Conservation (phyloP, 2,329 filamentous ascomycete species). For the Colletotrichum sp. region DNA sequence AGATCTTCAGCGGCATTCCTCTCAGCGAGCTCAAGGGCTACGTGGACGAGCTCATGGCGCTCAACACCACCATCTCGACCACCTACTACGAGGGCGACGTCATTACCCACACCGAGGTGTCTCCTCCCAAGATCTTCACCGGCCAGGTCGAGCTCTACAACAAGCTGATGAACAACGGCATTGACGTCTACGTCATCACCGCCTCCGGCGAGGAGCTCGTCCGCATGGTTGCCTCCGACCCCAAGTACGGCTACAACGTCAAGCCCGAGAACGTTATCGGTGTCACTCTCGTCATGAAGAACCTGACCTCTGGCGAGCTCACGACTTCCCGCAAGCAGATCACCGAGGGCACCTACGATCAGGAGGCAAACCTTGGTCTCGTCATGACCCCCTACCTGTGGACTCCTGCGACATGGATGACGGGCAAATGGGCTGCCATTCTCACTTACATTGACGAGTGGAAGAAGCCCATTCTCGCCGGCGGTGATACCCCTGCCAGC, state of each 20-base stretch:
- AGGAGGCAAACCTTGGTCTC: constrained; percentile 40
- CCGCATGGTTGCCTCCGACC: constrained; percentile 49
- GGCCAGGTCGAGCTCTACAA: constrained; percentile 49
- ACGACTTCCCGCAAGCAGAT: constrained; percentile 45
- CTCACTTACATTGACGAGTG: constrained; percentile 46
- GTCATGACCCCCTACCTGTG: constrained; percentile 45
- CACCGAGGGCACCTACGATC: constrained; percentile 36
- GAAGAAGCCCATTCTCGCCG: constrained; percentile 46
- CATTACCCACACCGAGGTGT: constrained; percentile 31
- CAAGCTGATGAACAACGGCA: constrained; percentile 45
- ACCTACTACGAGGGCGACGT: constrained; percentile 39
- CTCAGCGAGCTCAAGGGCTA: constrained; percentile 50
- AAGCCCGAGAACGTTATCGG: constrained; percentile 48
- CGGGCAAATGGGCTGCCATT: constrained; percentile 48
- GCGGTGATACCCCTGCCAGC: constrained; percentile 46
- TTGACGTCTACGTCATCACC: constrained; percentile 45
- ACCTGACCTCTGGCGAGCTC: constrained; percentile 29
- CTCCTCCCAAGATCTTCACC: constrained; percentile 39
- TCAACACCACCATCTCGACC: constrained; percentile 39
- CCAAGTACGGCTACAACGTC: constrained; percentile 50
- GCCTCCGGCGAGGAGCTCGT: constrained; percentile 49
- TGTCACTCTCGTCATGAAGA: constrained; percentile 41
- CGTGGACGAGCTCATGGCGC: constrained; percentile 51
- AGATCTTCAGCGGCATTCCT: constrained; percentile 45
- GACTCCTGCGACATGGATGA: constrained; percentile 47